These are phyloP conservation scores for Nelumbo lutea DNA, from an alignment of 164 flowering plant genomes.

Conservation along the genomic window DNA sequence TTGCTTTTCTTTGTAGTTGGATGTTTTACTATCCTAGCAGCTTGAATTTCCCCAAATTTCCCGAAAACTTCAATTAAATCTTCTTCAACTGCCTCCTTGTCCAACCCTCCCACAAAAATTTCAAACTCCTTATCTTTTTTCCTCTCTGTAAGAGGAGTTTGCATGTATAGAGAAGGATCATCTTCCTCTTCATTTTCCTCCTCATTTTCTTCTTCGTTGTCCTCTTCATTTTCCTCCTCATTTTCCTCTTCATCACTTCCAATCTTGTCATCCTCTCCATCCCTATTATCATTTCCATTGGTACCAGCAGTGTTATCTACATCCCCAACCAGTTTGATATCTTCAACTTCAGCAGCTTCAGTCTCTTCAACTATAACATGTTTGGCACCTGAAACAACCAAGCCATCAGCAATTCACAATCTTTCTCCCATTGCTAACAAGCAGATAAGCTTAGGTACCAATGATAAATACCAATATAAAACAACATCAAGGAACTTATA, in stretches of 20 bases:
- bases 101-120: conserved; percentile 39
- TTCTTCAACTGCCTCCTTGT: conserved; percentile 34
- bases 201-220: conserved; percentile 8
- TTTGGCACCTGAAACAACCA: conserved; percentile 8
- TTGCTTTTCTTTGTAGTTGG: conserved; percentile 33
- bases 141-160: conserved; percentile 21
- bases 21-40: conserved; percentile 29
- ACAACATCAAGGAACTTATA: background rate
- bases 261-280: conserved; percentile 11
- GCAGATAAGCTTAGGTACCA: too few relatives aligned
- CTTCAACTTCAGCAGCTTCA: conserved; percentile 5
- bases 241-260: conserved; percentile 10
- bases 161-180: conserved; percentile 20
- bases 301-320: conserved; percentile 7
- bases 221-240: conserved; percentile 10
- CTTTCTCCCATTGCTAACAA: too few relatives aligned
- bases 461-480: background rate
- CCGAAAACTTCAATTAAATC: conserved; percentile 36
- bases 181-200: conserved; percentile 22
- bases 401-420: background rate
- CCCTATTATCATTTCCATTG: conserved; percentile 9
- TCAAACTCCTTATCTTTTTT: conserved; percentile 33
- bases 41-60: conserved; percentile 33
- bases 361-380: background rate
- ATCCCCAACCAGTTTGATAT: background rate